A percentile compares a stretch with the other conserved stretches of the same genome.
Conservation (phyloP, 1,284 basidiomycete species). For the Porogramme epimiltina region DNA sequence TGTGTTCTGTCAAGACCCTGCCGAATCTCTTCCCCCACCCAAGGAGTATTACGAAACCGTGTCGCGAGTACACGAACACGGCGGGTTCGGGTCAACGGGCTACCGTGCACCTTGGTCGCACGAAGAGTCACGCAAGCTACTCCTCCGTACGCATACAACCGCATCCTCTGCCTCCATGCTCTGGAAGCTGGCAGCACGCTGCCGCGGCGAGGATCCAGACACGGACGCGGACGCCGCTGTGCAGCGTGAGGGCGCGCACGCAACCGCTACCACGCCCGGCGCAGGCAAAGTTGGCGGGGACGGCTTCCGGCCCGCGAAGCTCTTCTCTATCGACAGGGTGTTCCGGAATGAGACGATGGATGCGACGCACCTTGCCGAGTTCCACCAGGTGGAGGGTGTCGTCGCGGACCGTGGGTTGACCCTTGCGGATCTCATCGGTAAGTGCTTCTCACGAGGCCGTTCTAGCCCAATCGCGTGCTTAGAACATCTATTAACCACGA, state of each 20-base stretch:
- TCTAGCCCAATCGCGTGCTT: too few species aligned
- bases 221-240: conserved; percentile 32
- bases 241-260: conserved; percentile 30
- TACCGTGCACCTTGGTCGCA: conserved; percentile 97
- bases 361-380: conserved; percentile 99
- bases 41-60: conserved; percentile 91
- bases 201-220: conserved; percentile 62
- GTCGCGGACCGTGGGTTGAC: conserved; percentile 95
- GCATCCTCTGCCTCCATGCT: conserved; percentile 95
- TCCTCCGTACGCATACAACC: conserved; percentile 97
- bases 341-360: conserved; percentile 99
- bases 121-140: conserved; percentile 88
- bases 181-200: conserved; percentile 84
- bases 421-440: conserved; percentile 95
- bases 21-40: conserved; percentile 76
- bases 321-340: conserved; percentile 98
- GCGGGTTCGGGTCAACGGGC: conserved; percentile 94
- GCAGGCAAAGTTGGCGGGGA: conserved; percentile 38
- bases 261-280: conserved; percentile 19
- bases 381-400: conserved; percentile 99
- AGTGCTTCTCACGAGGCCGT: conserved; percentile 26
- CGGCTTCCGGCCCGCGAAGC: conserved; percentile 94
- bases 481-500: too few species aligned
- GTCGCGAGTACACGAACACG: conserved; percentile 84
- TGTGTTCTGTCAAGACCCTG: conserved; percentile 65